Evolutionary conservation across 768 basidiomycete genomes (phyloP).

Genomic region (Rhizopogon vulgaris): DNA sequence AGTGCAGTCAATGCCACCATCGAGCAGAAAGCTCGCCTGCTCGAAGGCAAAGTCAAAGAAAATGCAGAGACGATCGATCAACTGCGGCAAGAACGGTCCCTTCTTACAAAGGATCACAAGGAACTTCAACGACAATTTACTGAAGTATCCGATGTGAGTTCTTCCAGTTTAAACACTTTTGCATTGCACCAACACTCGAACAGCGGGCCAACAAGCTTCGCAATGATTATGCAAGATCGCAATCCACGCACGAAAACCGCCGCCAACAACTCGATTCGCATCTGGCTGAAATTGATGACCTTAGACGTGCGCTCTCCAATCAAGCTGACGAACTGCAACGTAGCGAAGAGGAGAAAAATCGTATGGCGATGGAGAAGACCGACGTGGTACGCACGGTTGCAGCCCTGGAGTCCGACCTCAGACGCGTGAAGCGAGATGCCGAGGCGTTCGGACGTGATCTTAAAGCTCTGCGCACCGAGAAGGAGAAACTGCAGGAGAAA

Average conservation of each 20-base stretch:
- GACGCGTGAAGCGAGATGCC: conserved; percentile 69
- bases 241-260: conserved; percentile 63
- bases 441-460: conserved; percentile 76
- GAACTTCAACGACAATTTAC: conserved; percentile 62
- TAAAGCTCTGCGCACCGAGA: conserved; percentile 58
- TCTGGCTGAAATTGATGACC: conserved; percentile 67
- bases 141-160: conserved; percentile 59
- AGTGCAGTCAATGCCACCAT: conserved; percentile 51
- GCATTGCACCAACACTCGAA: not conserved
- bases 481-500: conserved; percentile 52
- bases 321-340: conserved; percentile 59
- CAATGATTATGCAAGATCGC: conserved; percentile 52
- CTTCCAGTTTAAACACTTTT: not conserved
- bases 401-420: conserved; percentile 64
- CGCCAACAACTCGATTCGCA: conserved; percentile 71
- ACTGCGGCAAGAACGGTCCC: conserved; percentile 69
- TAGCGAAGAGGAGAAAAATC: conserved; percentile 58
- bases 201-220: conserved; percentile 60
- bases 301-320: conserved; percentile 58
- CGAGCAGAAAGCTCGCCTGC: conserved; percentile 67
- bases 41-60: conserved; percentile 62
- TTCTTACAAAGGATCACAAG: conserved; percentile 66
- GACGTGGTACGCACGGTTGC: conserved; percentile 65
- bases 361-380: conserved; percentile 54
- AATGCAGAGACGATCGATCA: conserved; percentile 68